These are phyloP conservation scores for Cairneyella variabilis DNA, from an alignment of 495 filamentous ascomycete species.

Conservation along the genomic window DNA sequence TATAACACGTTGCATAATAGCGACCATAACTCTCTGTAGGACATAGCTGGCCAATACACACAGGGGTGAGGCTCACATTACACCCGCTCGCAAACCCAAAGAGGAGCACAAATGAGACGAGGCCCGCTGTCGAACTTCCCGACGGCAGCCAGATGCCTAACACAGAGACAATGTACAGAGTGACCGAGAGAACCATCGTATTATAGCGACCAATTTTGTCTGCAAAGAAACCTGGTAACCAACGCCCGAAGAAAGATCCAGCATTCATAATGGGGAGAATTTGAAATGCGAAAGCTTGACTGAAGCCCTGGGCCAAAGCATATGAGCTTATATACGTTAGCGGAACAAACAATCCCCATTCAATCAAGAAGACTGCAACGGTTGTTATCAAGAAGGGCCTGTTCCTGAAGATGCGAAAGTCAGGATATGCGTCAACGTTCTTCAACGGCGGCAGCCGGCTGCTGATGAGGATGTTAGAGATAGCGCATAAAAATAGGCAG, in stretches of 20 bases:
- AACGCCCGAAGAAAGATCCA: neutral
- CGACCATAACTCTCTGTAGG: constrained; percentile 78
- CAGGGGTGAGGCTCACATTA: constrained; percentile 80
- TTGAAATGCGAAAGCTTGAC: constrained; percentile 54
- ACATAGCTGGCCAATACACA: constrained; percentile 88
- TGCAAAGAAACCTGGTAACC: neutral
- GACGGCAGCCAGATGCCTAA: neutral
- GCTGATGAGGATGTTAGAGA: constrained; percentile 52
- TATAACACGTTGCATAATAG: constrained; percentile 81
- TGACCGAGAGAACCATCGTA: neutral
- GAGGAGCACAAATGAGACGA: constrained; percentile 66
- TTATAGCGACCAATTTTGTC: neutral
- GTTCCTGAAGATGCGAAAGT: constrained; percentile 46
- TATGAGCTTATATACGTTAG: constrained; percentile 69
- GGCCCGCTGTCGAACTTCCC: constrained; percentile 26
- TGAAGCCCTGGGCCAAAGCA: constrained; percentile 39
- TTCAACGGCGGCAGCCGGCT: constrained; percentile 39
- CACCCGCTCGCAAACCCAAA: constrained; percentile 84
- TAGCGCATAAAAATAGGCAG: constrained; percentile 46
- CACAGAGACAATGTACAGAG: neutral
- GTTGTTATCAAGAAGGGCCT: constrained; percentile 48
- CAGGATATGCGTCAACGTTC: constrained; percentile 42
- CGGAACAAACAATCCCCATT: constrained; percentile 70
- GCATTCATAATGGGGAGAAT: constrained; percentile 60
- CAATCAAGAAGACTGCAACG: constrained; percentile 60